A percentile compares a stretch with the other conserved stretches of the same genome.
phyloP scores from a whole-genome alignment of 352 stramenopile genomes.

The Pythium rhizo-oryzae region DNA sequence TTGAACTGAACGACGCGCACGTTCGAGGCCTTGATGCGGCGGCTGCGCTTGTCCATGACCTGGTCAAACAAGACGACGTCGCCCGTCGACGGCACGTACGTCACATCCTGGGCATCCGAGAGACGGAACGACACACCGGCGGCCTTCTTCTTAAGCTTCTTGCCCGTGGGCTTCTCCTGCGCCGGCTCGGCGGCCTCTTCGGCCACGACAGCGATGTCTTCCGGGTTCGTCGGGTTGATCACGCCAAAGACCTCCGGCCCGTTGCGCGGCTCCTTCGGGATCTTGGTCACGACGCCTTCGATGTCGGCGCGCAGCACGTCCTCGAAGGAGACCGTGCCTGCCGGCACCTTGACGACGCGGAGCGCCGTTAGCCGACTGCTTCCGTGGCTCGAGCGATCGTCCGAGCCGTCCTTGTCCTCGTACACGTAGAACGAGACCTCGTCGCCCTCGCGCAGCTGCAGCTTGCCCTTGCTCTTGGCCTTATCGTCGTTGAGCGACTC shows the following conservation, averaged over 20 bases:
- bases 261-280: constrained; percentile 68
- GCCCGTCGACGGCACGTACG: constrained; percentile 58
- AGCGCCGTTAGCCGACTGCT: constrained; percentile 54
- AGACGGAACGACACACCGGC: constrained; percentile 51
- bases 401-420: constrained; percentile 60
- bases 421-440: constrained; percentile 84
- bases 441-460: constrained; percentile 56
- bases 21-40: constrained; percentile 59
- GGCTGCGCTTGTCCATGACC: constrained; percentile 69
- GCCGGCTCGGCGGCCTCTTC: constrained; percentile 17
- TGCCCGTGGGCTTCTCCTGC: constrained; percentile 21
- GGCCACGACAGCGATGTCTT: constrained; percentile 6
- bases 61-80: constrained; percentile 73
- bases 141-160: constrained; percentile 50
- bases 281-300: constrained; percentile 60
- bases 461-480: constrained; percentile 28
- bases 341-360: constrained; percentile 63
- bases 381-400: constrained; percentile 25
- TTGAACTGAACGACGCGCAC: constrained; percentile 66
- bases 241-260: constrained; percentile 57
- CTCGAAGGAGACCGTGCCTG: constrained; percentile 68
- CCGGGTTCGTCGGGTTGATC: constrained; percentile 39
- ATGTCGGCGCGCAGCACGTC: constrained; percentile 58
- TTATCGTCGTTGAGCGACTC: constrained; percentile 32
- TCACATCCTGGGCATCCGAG: constrained; percentile 64